A percentile compares a stretch with the other conserved stretches of the same genome.
phyloP scores from a whole-genome alignment of 805 yeast species.

The Monosporozyma siamensis region DNA sequence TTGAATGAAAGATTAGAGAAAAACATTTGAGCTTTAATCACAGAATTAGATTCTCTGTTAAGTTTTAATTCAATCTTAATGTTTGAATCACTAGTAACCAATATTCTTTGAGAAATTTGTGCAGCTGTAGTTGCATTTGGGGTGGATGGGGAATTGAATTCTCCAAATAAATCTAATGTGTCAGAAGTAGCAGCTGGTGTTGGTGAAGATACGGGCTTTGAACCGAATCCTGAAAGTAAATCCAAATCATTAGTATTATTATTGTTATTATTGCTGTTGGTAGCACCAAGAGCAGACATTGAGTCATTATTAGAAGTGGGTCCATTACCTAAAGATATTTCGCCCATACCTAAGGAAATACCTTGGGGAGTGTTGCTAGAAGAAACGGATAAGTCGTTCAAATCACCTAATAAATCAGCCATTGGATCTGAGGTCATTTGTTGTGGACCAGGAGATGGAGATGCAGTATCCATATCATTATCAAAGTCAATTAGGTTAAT shows the following conservation, averaged over 20 bases:
- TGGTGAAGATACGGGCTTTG: neutral
- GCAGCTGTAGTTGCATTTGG: constrained; percentile 1
- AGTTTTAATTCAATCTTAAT: constrained; percentile 43
- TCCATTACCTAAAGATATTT: constrained; percentile 29
- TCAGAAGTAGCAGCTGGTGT: neutral
- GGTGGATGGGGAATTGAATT: constrained; percentile 4
- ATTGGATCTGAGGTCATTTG: constrained; percentile 32
- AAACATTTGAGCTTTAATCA: constrained; percentile 37
- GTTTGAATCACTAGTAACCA: constrained; percentile 37
- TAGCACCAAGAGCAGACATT: neutral
- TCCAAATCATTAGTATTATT: neutral
- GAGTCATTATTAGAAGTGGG: constrained; percentile 13
- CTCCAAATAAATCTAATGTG: constrained; percentile 11
- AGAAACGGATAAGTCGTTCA: constrained; percentile 52
- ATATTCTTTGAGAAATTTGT: constrained; percentile 13
- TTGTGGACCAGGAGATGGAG: constrained; percentile 13
- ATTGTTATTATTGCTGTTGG: neutral
- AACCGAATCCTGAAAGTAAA: neutral
- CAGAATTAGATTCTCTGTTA: constrained; percentile 30
- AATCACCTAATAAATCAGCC: constrained; percentile 65
- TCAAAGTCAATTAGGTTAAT: constrained; percentile 69
- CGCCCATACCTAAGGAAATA: constrained; percentile 12
- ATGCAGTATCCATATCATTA: constrained; percentile 34
- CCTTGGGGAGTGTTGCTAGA: constrained; percentile 15
- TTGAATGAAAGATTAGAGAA: constrained; percentile 43